Percentiles rank a stretch among this genome's conserved stretches.
Conservation (phyloP, 2,329 filamentous ascomycete genomes). For the Talaromyces pinophilus region DNA sequence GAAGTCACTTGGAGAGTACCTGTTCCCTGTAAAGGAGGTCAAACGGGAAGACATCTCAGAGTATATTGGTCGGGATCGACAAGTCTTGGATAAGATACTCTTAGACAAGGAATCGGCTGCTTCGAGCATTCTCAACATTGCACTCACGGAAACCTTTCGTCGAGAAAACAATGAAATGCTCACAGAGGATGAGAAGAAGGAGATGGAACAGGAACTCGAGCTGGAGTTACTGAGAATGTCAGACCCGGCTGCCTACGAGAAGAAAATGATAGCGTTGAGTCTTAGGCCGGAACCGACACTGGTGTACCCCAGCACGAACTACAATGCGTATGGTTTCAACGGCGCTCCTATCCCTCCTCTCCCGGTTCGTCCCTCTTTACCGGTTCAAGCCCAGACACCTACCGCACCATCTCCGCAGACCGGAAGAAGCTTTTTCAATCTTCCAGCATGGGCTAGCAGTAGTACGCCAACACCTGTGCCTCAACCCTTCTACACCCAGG, state of each 20-base stretch:
- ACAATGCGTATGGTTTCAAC: neutral
- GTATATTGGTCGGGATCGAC: constrained; percentile 60
- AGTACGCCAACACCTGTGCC: neutral
- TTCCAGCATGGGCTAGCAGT: constrained; percentile 7
- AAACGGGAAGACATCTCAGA: constrained; percentile 54
- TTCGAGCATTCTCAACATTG: constrained; percentile 50
- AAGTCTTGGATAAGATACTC: constrained; percentile 60
- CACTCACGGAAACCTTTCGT: constrained; percentile 71
- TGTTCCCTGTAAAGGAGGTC: constrained; percentile 60
- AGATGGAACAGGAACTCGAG: constrained; percentile 52
- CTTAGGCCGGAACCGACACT: constrained; percentile 2
- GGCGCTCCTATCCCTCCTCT: neutral
- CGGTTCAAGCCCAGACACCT: neutral
- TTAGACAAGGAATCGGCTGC: constrained; percentile 24
- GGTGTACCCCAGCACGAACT: constrained; percentile 9
- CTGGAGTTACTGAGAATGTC: constrained; percentile 44
- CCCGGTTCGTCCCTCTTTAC: neutral
- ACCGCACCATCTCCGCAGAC: neutral
- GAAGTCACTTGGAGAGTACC: constrained; percentile 55
- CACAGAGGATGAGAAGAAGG: constrained; percentile 61
- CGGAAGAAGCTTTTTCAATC: constrained; percentile 13
- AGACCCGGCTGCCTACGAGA: constrained; percentile 38
- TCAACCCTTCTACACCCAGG: neutral
- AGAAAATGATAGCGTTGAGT: constrained; percentile 24
- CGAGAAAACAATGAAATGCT: constrained; percentile 66